Percentiles rank a stretch among this genome's conserved stretches.
phyloP scores from a whole-genome alignment of 1,284 basidiomycete genomes.

The Leccinum insigne region DNA sequence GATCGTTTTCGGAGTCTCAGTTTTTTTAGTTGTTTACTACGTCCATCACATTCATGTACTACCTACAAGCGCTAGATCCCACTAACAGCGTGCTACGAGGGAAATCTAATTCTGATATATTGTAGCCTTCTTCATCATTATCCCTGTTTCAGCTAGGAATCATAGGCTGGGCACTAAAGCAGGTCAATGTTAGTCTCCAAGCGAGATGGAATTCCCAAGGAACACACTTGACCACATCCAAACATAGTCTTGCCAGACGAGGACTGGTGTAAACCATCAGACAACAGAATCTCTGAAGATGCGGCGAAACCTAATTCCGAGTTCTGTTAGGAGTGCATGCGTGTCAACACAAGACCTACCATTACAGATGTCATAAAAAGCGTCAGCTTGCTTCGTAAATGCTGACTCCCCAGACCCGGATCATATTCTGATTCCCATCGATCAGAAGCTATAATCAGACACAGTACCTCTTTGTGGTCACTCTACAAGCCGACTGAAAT shows the following conservation, averaged over 20 bases:
- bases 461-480: slow-evolving; percentile 61
- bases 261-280: slow-evolving; percentile 43
- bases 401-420: slow-evolving; percentile 84
- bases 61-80: no score
- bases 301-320: slow-evolving; percentile 56
- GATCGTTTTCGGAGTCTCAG: no score
- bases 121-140: no score
- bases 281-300: neutral
- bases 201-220: slow-evolving; percentile 7
- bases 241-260: slow-evolving; percentile 91
- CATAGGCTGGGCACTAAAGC: slow-evolving; percentile 74
- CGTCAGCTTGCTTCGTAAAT: slow-evolving; percentile 66
- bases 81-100: no score
- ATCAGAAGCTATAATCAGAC: slow-evolving; percentile 74
- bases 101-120: no score
- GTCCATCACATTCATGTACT: no score
- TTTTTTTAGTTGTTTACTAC: no score
- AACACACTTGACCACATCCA: slow-evolving; percentile 70
- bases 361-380: slow-evolving; percentile 81
- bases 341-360: slow-evolving; percentile 40
- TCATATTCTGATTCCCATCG: slow-evolving; percentile 85
- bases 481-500: slow-evolving; percentile 30
- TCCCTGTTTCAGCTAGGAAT: no score
- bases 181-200: slow-evolving; percentile 1
- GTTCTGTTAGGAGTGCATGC: slow-evolving; percentile 41